Evolutionary conservation across 768 basidiomycete genomes (phyloP).

Genomic region (Termitomyces sp.): DNA sequence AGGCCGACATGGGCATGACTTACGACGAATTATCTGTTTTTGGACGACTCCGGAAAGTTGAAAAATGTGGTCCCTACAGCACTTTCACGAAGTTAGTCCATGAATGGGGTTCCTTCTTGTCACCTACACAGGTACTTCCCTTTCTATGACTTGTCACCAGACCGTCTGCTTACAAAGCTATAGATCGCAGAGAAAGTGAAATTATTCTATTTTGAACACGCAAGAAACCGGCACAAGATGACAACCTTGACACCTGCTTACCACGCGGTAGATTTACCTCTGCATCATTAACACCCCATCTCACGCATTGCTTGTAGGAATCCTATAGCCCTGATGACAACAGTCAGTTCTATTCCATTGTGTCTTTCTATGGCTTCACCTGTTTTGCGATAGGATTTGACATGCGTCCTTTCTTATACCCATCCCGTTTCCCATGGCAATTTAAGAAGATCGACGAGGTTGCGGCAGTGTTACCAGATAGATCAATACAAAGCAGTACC

Average conservation of each 20-base stretch:
- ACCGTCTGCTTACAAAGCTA: not conserved
- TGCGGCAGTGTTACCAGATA: constrained; percentile 70
- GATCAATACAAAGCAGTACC: constrained; percentile 33
- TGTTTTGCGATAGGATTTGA: constrained; percentile 67
- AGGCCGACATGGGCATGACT: constrained; percentile 99
- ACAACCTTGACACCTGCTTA: constrained; percentile 92
- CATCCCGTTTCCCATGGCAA: constrained; percentile 93
- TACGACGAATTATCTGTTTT: constrained; percentile 95
- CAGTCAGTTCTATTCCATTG: constrained; percentile 39
- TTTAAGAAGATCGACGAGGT: constrained; percentile 92
- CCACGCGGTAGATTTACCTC: constrained; percentile 67
- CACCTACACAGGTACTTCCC: constrained; percentile 68
- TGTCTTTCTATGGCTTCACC: constrained; percentile 11
- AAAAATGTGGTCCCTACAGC: constrained; percentile 97
- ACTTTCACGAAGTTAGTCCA: constrained; percentile 94
- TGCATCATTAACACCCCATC: not conserved
- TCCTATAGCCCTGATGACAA: constrained; percentile 97
- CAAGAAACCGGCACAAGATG: constrained; percentile 98
- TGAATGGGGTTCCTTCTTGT: constrained; percentile 86
- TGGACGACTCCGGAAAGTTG: constrained; percentile 89
- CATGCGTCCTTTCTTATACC: constrained; percentile 93
- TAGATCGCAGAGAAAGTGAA: constrained; percentile 98
- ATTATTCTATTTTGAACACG: constrained; percentile 94
- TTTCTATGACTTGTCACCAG: not conserved
- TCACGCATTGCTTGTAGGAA: constrained; percentile 45